A percentile compares a stretch with the other conserved stretches of the same genome.
Evolutionary conservation across 2,329 filamentous ascomycete species (phyloP).

Genomic region (Fusarium sp.): DNA sequence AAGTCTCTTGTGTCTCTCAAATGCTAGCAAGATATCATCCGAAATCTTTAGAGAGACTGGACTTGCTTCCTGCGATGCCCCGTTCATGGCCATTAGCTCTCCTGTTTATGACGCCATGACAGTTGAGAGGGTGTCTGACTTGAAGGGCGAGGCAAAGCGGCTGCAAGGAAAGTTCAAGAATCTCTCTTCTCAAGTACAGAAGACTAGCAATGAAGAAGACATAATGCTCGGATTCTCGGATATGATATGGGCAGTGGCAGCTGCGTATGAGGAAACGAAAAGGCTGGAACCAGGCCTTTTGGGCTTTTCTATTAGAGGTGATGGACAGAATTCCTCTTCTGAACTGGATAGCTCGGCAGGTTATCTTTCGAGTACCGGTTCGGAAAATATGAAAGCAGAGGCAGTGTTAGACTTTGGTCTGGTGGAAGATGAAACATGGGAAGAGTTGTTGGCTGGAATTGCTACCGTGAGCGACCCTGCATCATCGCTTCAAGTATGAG

Average conservation of each 20-base stretch:
- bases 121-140: background rate
- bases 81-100: background rate
- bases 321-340: background rate
- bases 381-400: background rate
- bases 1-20: slow-evolving; percentile 7
- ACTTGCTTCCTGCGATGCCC: background rate
- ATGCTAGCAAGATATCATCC: background rate
- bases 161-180: background rate
- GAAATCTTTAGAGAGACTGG: background rate
- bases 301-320: background rate
- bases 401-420: background rate
- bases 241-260: slow-evolving; percentile 12
- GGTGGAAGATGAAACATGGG: slow-evolving; percentile 5
- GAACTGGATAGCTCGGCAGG: background rate
- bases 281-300: background rate
- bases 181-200: background rate
- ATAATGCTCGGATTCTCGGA: background rate
- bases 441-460: background rate
- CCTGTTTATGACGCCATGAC: background rate
- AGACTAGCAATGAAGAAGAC: background rate
- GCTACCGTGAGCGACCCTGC: background rate
- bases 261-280: background rate
- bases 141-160: background rate
- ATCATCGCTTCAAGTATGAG: background rate
- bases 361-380: slow-evolving; percentile 4